These are phyloP conservation scores for Fusarium agapanthi DNA, from an alignment of 2,329 filamentous ascomycete species.

Conservation along the genomic window DNA sequence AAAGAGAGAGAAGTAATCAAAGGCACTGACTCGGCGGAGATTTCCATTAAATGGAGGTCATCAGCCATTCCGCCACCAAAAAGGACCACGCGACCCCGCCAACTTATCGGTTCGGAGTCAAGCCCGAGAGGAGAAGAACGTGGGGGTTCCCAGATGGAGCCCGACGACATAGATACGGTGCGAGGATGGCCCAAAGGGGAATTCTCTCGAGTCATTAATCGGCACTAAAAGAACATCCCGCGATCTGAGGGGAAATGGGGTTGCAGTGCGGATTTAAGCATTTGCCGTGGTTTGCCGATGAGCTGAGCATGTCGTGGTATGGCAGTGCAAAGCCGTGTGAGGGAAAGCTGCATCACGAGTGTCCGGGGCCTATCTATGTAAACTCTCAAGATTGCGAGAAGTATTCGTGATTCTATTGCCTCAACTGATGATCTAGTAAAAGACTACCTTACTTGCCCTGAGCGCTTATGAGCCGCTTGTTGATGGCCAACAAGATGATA, in stretches of 20 bases:
- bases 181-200: neutral
- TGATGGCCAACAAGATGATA: conserved; percentile 46
- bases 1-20: no score
- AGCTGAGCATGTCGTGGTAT: neutral
- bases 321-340: neutral
- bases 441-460: neutral
- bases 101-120: neutral
- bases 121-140: conserved; percentile 1
- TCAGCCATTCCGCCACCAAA: neutral
- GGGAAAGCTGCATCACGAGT: no score
- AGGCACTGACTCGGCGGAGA: neutral
- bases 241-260: conserved; percentile 14
- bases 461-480: conserved; percentile 17
- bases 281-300: neutral
- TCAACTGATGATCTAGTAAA: no score
- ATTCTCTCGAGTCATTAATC: conserved; percentile 13
- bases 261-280: neutral
- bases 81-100: conserved; percentile 10
- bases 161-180: neutral
- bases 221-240: neutral
- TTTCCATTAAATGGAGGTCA: neutral
- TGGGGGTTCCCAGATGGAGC: conserved; percentile 12
- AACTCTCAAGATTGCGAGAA: no score
- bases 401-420: no score
- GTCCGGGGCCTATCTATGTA: no score